Evolutionary conservation across 371 early-diverging fungal species (phyloP).

Genomic region (Rhizopus delemar): DNA sequence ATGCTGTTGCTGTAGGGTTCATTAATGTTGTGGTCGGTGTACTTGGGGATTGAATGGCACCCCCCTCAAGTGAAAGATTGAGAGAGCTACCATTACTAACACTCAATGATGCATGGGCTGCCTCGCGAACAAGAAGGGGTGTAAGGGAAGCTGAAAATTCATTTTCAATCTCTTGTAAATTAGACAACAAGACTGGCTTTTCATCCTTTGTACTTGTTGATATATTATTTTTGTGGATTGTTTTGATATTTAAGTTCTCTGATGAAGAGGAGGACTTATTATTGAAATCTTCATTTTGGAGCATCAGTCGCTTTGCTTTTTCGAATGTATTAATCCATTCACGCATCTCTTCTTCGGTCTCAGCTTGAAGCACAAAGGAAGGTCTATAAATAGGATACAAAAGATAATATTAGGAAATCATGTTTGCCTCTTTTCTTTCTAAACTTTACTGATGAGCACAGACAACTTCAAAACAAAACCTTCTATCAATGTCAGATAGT

Average conservation of each 20-base stretch:
- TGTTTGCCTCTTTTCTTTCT: too few relatives aligned
- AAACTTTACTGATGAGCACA: constrained; percentile 2
- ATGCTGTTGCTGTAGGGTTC: not conserved
- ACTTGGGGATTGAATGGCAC: not conserved
- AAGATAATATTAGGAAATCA: not conserved
- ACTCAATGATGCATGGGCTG: constrained; percentile 18
- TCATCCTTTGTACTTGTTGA: not conserved
- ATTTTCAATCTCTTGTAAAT: constrained; percentile 30
- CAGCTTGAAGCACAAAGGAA: constrained; percentile 57
- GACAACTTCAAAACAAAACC: constrained; percentile 67
- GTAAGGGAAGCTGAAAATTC: constrained; percentile 44
- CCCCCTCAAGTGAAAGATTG: not conserved
- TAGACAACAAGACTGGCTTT: constrained; percentile 38
- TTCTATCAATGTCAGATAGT: constrained; percentile 50
- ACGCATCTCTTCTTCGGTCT: constrained; percentile 59
- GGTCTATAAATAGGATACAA: constrained; percentile 1
- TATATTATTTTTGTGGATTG: not conserved
- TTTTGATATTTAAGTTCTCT: not conserved
- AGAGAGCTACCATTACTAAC: not conserved
- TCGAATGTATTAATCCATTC: constrained; percentile 62
- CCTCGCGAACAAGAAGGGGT: constrained; percentile 43
- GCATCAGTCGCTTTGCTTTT: constrained; percentile 39
- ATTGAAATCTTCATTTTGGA: not conserved
- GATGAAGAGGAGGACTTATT: not conserved
- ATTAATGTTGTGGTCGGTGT: not conserved